Base-by-base conservation (phyloP, 2,329 filamentous ascomycete species). In the Rutstroemia sp. region DNA sequence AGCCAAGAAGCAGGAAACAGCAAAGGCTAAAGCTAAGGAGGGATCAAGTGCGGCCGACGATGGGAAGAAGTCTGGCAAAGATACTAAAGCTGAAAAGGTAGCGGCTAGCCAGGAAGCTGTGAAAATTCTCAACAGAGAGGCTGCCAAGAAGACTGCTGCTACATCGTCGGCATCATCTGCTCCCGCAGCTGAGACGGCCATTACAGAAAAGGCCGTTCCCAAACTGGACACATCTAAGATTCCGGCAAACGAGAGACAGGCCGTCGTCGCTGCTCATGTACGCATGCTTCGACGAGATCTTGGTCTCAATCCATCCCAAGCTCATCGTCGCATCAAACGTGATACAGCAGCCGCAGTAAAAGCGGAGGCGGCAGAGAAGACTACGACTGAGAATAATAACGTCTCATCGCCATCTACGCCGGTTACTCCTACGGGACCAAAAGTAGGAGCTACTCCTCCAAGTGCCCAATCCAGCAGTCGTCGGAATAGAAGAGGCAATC, bases 261-360 rank as follows among this genome's bases (percentile, higher is more conserved):
- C 65, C 45, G 67, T 78, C n/a, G 84, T 86, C 52, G 76, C 82
- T 30, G 80, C 82, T 8, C 83, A 84, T 10, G 83, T 83, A 10
- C 78, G 82, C 16, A 82, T 87, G 53, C 65, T 88, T 17, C 83
- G 86, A 67, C 79, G 84, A 37, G 84, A 88, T 60, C 74, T 87
- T 17, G 83, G 83, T 19, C 75, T 87, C 1, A 84, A 80, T 57
- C 80, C 82, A 10, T 81, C 81, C 39, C 82, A 79, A 63, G 80
- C 83, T 14, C 80, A 84, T 67, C 75, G 83, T 57, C 78, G 79
- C 65, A 77, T 78, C 12, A 82, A 83, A 68, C 75, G 78, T 1
- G 80, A 83, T 19, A 70, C 73, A 10, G 64, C 63, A 17, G 63
- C 67, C 63, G 66, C 67, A 12, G 62, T 62, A 42, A 69, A 68